Base-by-base conservation (phyloP, 371 early-diverging fungal genomes). In the Apophysomyces ossiformis region DNA sequence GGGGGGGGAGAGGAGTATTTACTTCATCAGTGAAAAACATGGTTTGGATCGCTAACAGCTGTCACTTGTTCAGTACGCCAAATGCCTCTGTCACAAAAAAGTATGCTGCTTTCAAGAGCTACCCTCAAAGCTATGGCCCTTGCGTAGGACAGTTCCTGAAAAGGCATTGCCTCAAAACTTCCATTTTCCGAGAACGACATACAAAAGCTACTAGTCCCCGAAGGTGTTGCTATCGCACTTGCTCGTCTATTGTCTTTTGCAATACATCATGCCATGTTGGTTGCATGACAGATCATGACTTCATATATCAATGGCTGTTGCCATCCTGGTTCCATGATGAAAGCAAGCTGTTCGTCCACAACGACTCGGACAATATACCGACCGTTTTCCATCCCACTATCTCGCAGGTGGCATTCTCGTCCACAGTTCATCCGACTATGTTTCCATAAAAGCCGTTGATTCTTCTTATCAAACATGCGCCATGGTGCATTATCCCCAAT, bases 231-330 rank as follows among this genome's bases (percentile, higher is more conserved):
- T 26, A 26, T 26, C 32, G 32, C 32, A 26, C 32, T 26, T 26
- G 32, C 32, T 26, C 32, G 32, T 26, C 32, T 26, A 3, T 26
- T 50, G 21, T 50, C 54, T 50, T n/a, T 5, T 8, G 16, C 1
- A 50, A 21, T 5, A 16, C 21, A 50, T 21, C 54, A 3, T 50
- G n/a, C 54, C 54, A 50, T 50, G 54, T 21, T 18, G 54, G 21
- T 32, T 32, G 4, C 21, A 9, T 26, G 21, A 21, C 54, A 50
- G 9, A 50, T 21, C 26, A 26, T 37, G 15, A 72, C 45, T 39
- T 73, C 65, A 58, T 73, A 73, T 1, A 67, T 61, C 11, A 69
- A n/a, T 7, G 73, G 73, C n/a, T 66, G 58, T 13, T 66, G 37
- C 66, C 69, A 67, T 11, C 66, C 66, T 6, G 73, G 64, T 41